Percentiles rank a stretch among this genome's conserved stretches.
These are phyloP conservation scores for Kwoniella botswanensis DNA, from an alignment of 768 basidiomycete species.

Conservation along the genomic window DNA sequence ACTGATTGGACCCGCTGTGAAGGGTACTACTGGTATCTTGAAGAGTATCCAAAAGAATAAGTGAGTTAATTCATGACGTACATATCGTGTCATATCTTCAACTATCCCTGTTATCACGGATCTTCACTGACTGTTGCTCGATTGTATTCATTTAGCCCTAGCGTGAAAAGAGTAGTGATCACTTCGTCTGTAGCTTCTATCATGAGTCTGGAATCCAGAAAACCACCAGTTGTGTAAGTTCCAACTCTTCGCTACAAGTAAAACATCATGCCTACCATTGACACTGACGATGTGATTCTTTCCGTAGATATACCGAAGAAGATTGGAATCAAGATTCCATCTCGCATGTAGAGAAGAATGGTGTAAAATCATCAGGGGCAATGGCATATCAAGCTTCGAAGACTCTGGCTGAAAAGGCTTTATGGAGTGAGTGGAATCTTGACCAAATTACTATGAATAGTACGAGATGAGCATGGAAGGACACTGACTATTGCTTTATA, in stretches of 20 bases:
- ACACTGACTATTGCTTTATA: too few species aligned
- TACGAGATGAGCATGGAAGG: neutral
- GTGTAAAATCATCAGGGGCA: constrained; percentile 21
- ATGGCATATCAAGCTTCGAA: constrained; percentile 45
- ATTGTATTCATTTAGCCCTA: constrained; percentile 48
- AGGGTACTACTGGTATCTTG: constrained; percentile 71
- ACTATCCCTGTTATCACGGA: too few species aligned
- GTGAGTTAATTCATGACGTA: constrained; percentile 50
- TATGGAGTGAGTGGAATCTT: constrained; percentile 29
- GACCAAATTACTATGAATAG: neutral
- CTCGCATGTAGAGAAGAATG: constrained; percentile 28
- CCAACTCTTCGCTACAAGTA: too few species aligned
- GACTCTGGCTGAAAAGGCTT: constrained; percentile 52
- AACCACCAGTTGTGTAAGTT: constrained; percentile 8
- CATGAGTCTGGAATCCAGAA: constrained; percentile 37
- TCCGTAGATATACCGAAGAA: constrained; percentile 43
- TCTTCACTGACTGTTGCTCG: neutral
- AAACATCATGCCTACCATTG: too few species aligned
- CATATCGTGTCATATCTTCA: neutral
- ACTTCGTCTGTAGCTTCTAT: constrained; percentile 58
- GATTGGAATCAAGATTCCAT: constrained; percentile 41
- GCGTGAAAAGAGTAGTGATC: constrained; percentile 71
- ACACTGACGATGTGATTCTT: neutral
- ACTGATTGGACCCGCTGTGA: constrained; percentile 72
- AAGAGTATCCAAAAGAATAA: constrained; percentile 66